Percentiles rank a stretch among this genome's conserved stretches.
phyloP scores from a whole-genome alignment of 305 asterid species.

The Solanum hybrid region DNA sequence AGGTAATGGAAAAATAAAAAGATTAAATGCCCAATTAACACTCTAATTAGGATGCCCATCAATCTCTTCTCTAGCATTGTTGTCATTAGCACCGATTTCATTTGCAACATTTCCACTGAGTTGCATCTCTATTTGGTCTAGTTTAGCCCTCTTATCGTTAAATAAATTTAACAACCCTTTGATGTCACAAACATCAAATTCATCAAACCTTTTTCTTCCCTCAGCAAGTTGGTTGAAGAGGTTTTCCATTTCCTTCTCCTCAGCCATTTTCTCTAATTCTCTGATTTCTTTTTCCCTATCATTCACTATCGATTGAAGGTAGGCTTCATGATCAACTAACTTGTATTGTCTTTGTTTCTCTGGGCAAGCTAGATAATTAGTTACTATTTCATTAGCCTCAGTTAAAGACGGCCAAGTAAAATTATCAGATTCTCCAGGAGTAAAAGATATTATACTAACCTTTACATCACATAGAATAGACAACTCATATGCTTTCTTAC shows the following conservation, averaged over 20 bases:
- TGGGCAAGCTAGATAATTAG: not conserved
- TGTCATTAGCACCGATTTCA: not conserved
- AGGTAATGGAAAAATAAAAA: not conserved
- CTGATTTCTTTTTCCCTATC: not conserved
- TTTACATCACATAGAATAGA: not conserved
- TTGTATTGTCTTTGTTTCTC: too few relatives aligned
- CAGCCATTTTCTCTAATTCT: not conserved
- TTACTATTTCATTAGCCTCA: not conserved
- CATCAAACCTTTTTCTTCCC: not conserved
- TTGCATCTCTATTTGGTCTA: not conserved
- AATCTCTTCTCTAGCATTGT: not conserved
- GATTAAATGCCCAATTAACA: not conserved
- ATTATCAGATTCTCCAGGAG: not conserved
- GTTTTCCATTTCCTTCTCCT: not conserved
- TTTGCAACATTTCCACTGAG: not conserved
- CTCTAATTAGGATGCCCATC: not conserved
- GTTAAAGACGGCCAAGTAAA: not conserved
- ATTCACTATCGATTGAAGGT: too few relatives aligned
- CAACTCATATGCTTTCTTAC: not conserved
- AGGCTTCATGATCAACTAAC: not conserved
- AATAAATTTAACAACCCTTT: too few relatives aligned
- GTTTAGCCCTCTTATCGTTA: not conserved
- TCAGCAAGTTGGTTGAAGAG: not conserved
- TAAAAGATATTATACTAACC: not conserved
- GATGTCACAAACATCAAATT: rapidly evolving